These are phyloP conservation scores for Pythium pyrilobum DNA, from an alignment of 352 stramenopile genomes.

Conservation along the genomic window DNA sequence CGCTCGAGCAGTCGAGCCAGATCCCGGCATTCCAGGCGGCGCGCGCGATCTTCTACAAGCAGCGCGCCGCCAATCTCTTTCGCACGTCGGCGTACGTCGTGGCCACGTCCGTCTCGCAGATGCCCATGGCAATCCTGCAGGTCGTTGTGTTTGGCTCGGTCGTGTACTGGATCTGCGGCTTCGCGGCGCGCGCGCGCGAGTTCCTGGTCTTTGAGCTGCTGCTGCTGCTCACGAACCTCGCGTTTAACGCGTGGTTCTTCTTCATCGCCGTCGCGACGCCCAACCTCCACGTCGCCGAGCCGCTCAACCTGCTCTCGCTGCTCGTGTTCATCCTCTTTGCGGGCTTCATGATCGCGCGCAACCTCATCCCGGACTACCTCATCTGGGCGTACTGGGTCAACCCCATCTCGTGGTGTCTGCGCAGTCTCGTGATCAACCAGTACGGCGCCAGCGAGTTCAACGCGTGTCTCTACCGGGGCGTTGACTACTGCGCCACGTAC, in stretches of 20 bases:
- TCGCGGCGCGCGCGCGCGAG: constrained; percentile 34
- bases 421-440: constrained; percentile 43
- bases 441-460: constrained; percentile 35
- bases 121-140: constrained; percentile 60
- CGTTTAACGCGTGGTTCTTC: constrained; percentile 50
- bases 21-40: constrained; percentile 78
- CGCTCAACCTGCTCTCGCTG: constrained; percentile 45
- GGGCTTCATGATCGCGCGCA: constrained; percentile 54
- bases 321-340: constrained; percentile 63
- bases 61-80: constrained; percentile 83
- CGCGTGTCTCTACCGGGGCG: constrained; percentile 29
- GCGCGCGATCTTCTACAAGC: constrained; percentile 81
- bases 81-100: constrained; percentile 75
- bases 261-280: constrained; percentile 35
- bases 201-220: constrained; percentile 77
- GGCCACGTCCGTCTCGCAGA: constrained; percentile 35
- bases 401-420: constrained; percentile 51
- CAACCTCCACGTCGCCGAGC: constrained; percentile 48
- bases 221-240: constrained; percentile 58
- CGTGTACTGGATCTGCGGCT: constrained; percentile 84
- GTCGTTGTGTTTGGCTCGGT: constrained; percentile 82
- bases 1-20: constrained; percentile 69
- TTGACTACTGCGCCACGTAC: constrained; percentile 33
- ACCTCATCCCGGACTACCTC: constrained; percentile 45
- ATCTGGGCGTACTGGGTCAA: constrained; percentile 74